phyloP scores from a whole-genome alignment of 306 rosid genomes.

The Lathyrus aphaca region DNA sequence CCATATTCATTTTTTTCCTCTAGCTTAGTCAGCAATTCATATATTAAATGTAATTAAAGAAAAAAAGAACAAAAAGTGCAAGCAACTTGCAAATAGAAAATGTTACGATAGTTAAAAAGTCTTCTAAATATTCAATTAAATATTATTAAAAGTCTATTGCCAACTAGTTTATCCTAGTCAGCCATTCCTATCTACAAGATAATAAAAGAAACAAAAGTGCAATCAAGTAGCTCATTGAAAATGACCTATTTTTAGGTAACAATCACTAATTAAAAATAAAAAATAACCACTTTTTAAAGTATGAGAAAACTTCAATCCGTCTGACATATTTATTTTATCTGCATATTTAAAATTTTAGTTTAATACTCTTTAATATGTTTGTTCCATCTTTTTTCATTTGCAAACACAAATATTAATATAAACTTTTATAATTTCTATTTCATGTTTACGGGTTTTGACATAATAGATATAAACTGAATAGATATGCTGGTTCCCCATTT shows the following conservation, averaged over 20 bases:
- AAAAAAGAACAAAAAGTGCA: conserved; percentile 35
- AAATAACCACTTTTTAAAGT: no score
- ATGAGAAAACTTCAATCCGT: no score
- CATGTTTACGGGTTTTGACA: no score
- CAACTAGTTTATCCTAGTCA: conserved; percentile 29
- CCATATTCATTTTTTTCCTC: conserved; percentile 12
- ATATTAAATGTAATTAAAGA: not conserved
- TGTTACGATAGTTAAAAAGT: conserved; percentile 28
- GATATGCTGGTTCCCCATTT: no score
- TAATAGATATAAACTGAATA: no score
- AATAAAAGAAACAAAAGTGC: conserved; percentile 16
- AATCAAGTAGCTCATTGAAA: conserved; percentile 36
- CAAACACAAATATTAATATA: no score
- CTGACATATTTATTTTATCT: no score
- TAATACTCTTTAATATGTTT: no score
- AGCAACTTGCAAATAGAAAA: conserved; percentile 39
- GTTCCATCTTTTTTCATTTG: no score
- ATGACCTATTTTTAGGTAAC: conserved; percentile 23
- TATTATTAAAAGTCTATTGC: conserved; percentile 8
- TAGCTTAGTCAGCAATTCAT: conserved; percentile 30
- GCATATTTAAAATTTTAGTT: no score
- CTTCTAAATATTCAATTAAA: conserved; percentile 29
- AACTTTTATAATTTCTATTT: no score
- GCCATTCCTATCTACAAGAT: conserved; percentile 24
- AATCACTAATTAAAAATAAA: not conserved